A percentile compares a stretch with the other conserved stretches of the same genome.
These are phyloP conservation scores for Lachnellula willkommii DNA, from an alignment of 2,329 filamentous ascomycete species.

Conservation along the genomic window DNA sequence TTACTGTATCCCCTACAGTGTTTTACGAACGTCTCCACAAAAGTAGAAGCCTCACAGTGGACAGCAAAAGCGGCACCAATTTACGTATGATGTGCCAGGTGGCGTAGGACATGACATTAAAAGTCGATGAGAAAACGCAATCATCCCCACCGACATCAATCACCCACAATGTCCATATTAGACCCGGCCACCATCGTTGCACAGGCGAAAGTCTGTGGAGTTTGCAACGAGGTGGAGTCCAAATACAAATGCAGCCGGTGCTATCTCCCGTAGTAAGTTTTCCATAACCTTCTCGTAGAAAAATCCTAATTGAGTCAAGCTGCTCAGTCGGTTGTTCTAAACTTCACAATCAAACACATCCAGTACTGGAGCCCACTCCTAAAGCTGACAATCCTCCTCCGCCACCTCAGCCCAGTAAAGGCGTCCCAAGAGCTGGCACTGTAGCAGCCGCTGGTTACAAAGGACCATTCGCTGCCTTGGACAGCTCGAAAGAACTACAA, in stretches of 20 bases:
- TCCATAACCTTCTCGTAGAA: background rate
- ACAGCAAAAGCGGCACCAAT: no score
- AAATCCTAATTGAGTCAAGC: constrained; percentile 32
- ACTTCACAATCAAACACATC: constrained; percentile 39
- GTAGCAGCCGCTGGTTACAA: constrained; percentile 17
- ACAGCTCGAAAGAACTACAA: constrained; percentile 45
- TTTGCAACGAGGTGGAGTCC: constrained; percentile 46
- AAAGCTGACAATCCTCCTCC: constrained; percentile 8
- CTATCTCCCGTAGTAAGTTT: constrained; percentile 51
- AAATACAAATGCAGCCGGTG: constrained; percentile 63
- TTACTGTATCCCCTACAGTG: no score
- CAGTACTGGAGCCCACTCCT: constrained; percentile 14
- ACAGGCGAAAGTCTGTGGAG: constrained; percentile 42
- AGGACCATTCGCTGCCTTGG: constrained; percentile 48
- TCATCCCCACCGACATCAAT: no score
- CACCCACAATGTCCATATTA: background rate
- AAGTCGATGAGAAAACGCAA: no score
- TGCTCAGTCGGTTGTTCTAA: constrained; percentile 56
- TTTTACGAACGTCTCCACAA: no score
- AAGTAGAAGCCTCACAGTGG: no score
- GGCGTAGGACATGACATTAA: no score
- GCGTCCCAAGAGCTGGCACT: constrained; percentile 17
- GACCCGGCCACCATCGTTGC: background rate
- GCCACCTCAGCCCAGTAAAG: constrained; percentile 7
- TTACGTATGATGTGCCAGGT: no score